Conservation (phyloP, 352 stramenopile species). For the Phytophthora hybrid region DNA sequence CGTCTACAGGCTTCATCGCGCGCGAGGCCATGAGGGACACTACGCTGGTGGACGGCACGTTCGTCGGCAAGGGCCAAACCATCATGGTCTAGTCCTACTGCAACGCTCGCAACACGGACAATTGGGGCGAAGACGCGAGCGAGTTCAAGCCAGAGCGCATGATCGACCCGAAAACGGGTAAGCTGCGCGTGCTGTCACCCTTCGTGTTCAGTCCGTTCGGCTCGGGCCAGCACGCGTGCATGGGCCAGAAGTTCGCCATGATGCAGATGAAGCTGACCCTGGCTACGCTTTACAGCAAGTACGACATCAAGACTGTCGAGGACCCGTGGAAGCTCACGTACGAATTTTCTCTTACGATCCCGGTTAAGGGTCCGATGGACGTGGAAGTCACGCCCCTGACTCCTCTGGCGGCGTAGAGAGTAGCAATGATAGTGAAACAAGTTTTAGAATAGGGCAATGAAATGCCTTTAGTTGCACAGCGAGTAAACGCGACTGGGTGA, state of each 20-base stretch:
- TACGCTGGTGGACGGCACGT: constrained; percentile 38
- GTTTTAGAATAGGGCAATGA: not conserved
- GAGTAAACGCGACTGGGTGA: too few species aligned
- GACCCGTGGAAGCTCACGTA: constrained; percentile 57
- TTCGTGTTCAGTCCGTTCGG: constrained; percentile 51
- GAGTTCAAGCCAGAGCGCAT: constrained; percentile 72
- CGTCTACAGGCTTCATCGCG: constrained; percentile 61
- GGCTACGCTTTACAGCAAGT: constrained; percentile 57
- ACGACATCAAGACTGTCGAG: constrained; percentile 48
- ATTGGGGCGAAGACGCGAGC: constrained; percentile 58
- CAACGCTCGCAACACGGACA: constrained; percentile 39
- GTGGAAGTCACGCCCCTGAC: constrained; percentile 24
- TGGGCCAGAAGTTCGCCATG: constrained; percentile 59
- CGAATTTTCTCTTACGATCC: constrained; percentile 51
- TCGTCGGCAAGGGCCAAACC: constrained; percentile 28
- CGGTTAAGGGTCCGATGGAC: constrained; percentile 44
- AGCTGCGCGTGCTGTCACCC: constrained; percentile 34
- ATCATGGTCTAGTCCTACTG: constrained; percentile 37
- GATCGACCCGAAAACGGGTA: constrained; percentile 49
- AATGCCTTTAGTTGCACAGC: not conserved
- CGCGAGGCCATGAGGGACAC: constrained; percentile 49
- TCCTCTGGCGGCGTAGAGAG: not conserved
- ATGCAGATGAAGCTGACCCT: constrained; percentile 70
- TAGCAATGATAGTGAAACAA: not conserved
- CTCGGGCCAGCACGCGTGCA: constrained; percentile 57